Evolutionary conservation across 345 rosid genomes (phyloP), one percentile per base, ranked within the genome.

Genomic region (Hirschfeldia incana): DNA sequence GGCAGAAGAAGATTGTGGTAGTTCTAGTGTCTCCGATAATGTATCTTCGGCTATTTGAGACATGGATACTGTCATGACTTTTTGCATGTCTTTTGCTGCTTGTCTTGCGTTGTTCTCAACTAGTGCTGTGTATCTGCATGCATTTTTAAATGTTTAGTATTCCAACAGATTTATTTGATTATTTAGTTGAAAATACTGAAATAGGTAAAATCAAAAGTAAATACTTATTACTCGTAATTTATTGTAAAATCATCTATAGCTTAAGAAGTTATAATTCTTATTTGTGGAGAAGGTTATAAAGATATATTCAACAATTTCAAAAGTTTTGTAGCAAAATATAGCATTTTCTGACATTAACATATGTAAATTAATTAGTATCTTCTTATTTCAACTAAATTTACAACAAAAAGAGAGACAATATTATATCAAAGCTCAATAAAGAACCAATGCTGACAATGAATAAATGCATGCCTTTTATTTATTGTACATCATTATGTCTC

Each of bases 51-150:
- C 51, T 3, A 86, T 65, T 65, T 86, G 84, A 33, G 82, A 69
- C 21, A 89, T 34, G 4, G 97, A 71, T 51, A 86, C 77, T 3
- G 86, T 86, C 27, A 92, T 66, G 11, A 92, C 89, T 75, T 80
- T 85, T 72, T 78, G 82, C 89, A 90, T 92, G 82, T 92, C 97
- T 53, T 63, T 84, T 7, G 90, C 88, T 55, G 96, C 97, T 80
- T 92, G 92, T 26, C 30, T 2, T 11, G 76, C 91, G 78, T 92
- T 85, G 63, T 82, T 85, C 75, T 89, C 94, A 36, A 92, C 96
- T 1, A 92, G 73, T 32, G 96, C 96, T 51, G 96, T 92, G 78
- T 86, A 90, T 71, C 97, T 92, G 80, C 71, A 72, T 29, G 74
- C 36, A 78, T 63, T 15, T 67, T 30, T 9, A 15, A 6, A 55